Evolutionary conservation across 768 basidiomycete genomes (phyloP).

Genomic region (Boletus edulis): DNA sequence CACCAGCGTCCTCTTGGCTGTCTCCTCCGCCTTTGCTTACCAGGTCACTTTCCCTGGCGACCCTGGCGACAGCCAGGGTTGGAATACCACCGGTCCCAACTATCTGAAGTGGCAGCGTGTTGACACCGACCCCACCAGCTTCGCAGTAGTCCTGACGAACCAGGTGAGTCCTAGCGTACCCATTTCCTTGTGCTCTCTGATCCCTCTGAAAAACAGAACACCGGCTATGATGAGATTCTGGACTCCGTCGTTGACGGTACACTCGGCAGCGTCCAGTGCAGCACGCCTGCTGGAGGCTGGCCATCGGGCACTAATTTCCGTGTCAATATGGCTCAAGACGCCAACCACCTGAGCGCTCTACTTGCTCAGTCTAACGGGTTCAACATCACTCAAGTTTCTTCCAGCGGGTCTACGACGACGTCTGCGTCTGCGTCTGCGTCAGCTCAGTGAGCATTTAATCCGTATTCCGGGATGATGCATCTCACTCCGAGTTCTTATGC

Average conservation of each 20-base stretch:
- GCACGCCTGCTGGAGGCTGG: constrained; percentile 65
- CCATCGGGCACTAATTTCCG: constrained; percentile 59
- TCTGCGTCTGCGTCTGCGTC: constrained; percentile 8
- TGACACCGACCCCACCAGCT: constrained; percentile 62
- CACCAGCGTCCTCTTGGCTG: constrained; percentile 44
- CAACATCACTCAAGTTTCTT: constrained; percentile 36
- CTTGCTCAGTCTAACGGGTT: constrained; percentile 73
- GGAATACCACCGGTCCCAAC: constrained; percentile 55
- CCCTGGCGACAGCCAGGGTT: constrained; percentile 47
- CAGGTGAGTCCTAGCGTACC: constrained; percentile 36
- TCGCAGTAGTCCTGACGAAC: constrained; percentile 68
- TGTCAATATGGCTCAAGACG: constrained; percentile 65
- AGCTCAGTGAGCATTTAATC: constrained; percentile 13
- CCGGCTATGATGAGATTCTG: constrained; percentile 46
- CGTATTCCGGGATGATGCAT: background rate
- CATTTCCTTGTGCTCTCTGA: background rate
- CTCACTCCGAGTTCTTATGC: background rate
- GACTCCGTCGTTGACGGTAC: constrained; percentile 53
- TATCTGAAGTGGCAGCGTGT: constrained; percentile 64
- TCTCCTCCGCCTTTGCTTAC: constrained; percentile 63
- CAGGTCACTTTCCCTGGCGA: constrained; percentile 50
- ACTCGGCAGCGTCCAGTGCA: constrained; percentile 37
- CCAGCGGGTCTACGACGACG: constrained; percentile 16
- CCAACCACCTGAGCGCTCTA: constrained; percentile 47
- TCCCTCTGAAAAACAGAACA: constrained; percentile 31